These are phyloP conservation scores for Erodium texanum DNA, from an alignment of 441 rosid species.

Conservation along the genomic window DNA sequence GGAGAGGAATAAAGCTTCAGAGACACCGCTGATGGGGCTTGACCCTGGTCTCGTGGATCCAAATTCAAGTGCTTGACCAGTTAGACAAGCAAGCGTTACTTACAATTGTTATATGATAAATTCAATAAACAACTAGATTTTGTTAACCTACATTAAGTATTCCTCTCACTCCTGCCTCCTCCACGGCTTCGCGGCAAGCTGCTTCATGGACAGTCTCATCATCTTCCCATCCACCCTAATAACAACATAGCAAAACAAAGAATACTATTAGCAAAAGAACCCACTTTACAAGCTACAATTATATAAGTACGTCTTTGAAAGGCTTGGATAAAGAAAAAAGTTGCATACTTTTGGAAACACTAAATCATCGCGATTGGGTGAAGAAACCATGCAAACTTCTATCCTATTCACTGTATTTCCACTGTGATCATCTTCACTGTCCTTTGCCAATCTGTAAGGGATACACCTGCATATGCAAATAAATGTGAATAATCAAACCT, in stretches of 20 bases:
- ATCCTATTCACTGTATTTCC: slow-evolving; percentile 11
- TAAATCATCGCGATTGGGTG: slow-evolving; percentile 54
- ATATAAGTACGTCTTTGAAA: background rate
- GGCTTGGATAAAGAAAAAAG: background rate
- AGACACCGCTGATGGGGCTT: too few species aligned
- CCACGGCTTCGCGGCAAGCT: slow-evolving; percentile 82
- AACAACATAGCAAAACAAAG: slow-evolving; percentile 2
- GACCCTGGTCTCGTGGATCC: too few species aligned
- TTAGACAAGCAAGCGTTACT: too few species aligned
- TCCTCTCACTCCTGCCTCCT: slow-evolving; percentile 91
- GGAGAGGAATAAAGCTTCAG: too few species aligned
- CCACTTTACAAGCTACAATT: background rate
- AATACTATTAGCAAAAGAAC: background rate
- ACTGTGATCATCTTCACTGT: slow-evolving; percentile 18
- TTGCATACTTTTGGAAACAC: slow-evolving; percentile 67
- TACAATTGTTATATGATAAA: too few species aligned
- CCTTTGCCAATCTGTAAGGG: slow-evolving; percentile 44
- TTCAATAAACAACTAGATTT: background rate
- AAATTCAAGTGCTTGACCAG: too few species aligned
- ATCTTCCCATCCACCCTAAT: slow-evolving; percentile 95
- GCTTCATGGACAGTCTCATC: slow-evolving; percentile 79
- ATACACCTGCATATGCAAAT: slow-evolving; percentile 36
- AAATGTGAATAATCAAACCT: background rate
- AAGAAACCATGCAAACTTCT: slow-evolving; percentile 59
- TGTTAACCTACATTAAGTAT: slow-evolving; percentile 41